Evolutionary conservation across 495 filamentous ascomycete species (phyloP).

Genomic region (Talaromyces borbonicus): DNA sequence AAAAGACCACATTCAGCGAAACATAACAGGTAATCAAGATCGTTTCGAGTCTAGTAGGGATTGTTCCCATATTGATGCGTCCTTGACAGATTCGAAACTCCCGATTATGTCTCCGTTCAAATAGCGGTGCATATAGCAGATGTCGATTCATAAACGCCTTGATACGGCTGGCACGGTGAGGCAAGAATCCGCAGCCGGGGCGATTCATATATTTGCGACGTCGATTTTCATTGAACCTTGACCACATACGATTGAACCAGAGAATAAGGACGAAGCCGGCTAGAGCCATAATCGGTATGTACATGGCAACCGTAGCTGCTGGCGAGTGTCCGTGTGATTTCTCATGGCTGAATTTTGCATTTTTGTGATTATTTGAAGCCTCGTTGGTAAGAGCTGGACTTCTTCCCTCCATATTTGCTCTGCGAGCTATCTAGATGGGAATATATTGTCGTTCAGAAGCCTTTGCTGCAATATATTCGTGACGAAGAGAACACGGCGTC

Average conservation of each 20-base stretch:
- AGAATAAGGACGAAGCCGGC: not conserved
- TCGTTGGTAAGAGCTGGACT: not conserved
- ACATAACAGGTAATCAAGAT: constrained; percentile 24
- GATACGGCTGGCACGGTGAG: constrained; percentile 3
- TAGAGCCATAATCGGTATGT: constrained; percentile 5
- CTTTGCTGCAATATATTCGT: no score
- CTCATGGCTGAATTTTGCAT: not conserved
- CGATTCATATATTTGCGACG: not conserved
- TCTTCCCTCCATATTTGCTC: not conserved
- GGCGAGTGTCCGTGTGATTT: not conserved
- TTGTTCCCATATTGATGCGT: constrained; percentile 30
- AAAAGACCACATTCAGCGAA: constrained; percentile 26
- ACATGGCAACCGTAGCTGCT: not conserved
- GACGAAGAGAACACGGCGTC: no score
- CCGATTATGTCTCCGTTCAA: constrained; percentile 28
- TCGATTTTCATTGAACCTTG: not conserved
- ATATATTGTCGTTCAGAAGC: no score
- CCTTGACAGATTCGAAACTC: constrained; percentile 22
- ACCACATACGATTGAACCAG: not conserved
- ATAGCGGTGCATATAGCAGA: constrained; percentile 33
- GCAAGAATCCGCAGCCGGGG: not conserved
- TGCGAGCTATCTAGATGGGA: not conserved
- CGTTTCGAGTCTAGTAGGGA: constrained; percentile 29
- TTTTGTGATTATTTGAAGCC: not conserved
- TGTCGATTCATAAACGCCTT: constrained; percentile 29